Percentiles rank a stretch among this genome's conserved stretches.
Evolutionary conservation across 1,284 basidiomycete species (phyloP).

Genomic region (Microbotryum lychnidis-dioicae): DNA sequence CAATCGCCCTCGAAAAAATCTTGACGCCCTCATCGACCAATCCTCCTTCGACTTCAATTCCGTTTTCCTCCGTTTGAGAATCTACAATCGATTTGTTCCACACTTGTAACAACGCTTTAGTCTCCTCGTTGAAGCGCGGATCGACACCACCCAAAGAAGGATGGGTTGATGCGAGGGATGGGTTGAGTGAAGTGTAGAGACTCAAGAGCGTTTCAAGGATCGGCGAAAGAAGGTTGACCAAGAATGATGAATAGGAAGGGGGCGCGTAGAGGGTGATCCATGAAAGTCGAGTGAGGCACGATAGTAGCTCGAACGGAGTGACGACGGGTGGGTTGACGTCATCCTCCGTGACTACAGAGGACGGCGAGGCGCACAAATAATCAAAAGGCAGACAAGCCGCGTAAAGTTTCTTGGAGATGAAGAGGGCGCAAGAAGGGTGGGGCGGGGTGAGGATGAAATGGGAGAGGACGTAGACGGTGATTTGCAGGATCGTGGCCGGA

Average conservation of each 20-base stretch:
- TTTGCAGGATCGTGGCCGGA: constrained; percentile 47
- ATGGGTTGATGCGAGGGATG: constrained; percentile 43
- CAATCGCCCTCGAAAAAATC: constrained; percentile 56
- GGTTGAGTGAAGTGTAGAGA: constrained; percentile 52
- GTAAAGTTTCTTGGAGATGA: background rate
- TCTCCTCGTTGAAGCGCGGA: constrained; percentile 52
- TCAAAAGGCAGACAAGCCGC: background rate
- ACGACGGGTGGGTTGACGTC: constrained; percentile 1
- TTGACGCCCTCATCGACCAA: constrained; percentile 48
- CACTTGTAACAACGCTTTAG: constrained; percentile 54
- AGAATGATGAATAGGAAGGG: constrained; percentile 51
- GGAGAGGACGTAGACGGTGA: constrained; percentile 59
- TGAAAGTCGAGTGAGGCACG: constrained; percentile 38
- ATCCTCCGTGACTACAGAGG: background rate
- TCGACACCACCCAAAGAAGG: constrained; percentile 43
- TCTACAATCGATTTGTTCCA: constrained; percentile 45
- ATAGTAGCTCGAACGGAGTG: background rate
- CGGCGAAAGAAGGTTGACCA: constrained; percentile 58
- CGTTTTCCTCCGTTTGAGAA: constrained; percentile 32
- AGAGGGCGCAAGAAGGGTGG: constrained; percentile 2
- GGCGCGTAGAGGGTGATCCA: constrained; percentile 68
- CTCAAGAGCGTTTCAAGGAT: constrained; percentile 60
- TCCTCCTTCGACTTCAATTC: constrained; percentile 49
- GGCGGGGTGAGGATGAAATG: constrained; percentile 48
- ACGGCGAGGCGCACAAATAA: background rate